Evolutionary conservation across 2,329 filamentous ascomycete species (phyloP).

Genomic region (Exophiala sp.): DNA sequence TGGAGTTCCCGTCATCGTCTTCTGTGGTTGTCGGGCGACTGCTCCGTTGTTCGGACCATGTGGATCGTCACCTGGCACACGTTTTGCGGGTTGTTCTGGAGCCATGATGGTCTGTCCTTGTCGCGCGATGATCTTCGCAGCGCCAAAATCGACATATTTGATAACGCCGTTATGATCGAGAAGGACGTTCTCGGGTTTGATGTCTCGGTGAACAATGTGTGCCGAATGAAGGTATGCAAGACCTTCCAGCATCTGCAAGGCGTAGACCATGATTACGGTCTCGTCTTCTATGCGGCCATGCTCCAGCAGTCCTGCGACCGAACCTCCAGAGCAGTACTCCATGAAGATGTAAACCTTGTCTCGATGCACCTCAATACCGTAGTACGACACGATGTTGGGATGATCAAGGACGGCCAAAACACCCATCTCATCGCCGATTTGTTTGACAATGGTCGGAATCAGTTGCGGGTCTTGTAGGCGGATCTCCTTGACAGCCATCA

Average conservation of each 20-base stretch:
- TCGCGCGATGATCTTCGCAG: slow-evolving; percentile 92
- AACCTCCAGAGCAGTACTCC: slow-evolving; percentile 97
- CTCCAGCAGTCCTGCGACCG: slow-evolving; percentile 81
- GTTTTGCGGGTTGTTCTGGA: slow-evolving; percentile 50
- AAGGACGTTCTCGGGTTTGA: slow-evolving; percentile 96
- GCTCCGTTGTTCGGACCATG: slow-evolving; percentile 15
- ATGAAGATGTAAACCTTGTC: slow-evolving; percentile 99
- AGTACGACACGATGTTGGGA: slow-evolving; percentile 96
- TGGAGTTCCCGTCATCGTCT: slow-evolving; percentile 94
- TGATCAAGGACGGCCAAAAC: slow-evolving; percentile 94
- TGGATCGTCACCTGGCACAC: slow-evolving; percentile 16
- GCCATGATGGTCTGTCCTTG: slow-evolving; percentile 82
- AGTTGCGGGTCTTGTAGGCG: slow-evolving; percentile 93
- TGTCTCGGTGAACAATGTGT: slow-evolving; percentile 90
- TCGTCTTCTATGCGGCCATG: slow-evolving; percentile 97
- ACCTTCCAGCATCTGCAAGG: slow-evolving; percentile 88
- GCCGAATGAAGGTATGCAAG: slow-evolving; percentile 90
- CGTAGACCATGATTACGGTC: slow-evolving; percentile 95
- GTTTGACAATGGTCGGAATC: slow-evolving; percentile 87
- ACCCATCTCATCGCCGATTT: slow-evolving; percentile 96
- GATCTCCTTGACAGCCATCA: slow-evolving; percentile 99
- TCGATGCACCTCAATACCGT: slow-evolving; percentile 94
- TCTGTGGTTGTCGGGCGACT: slow-evolving; percentile 55
- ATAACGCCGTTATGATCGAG: slow-evolving; percentile 97
- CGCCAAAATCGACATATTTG: slow-evolving; percentile 98